Evolutionary conservation across 371 early-diverging fungal genomes (phyloP).

Genomic region (Apophysomyces ossiformis): DNA sequence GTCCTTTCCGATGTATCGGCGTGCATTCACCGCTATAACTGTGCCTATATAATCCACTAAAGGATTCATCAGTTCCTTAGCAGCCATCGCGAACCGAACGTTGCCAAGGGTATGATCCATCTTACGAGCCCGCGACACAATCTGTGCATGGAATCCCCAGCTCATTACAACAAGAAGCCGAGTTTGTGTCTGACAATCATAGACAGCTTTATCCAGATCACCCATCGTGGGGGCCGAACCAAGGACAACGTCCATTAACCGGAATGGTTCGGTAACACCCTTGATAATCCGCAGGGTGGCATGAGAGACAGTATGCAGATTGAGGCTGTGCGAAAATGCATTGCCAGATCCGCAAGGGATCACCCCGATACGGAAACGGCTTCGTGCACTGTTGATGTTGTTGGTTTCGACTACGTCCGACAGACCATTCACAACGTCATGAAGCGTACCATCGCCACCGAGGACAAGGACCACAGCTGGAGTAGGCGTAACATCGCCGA

Average conservation of each 20-base stretch:
- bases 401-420: conserved; percentile 21
- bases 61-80: conserved; percentile 32
- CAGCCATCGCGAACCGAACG: conserved; percentile 45
- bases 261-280: conserved; percentile 33
- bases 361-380: conserved; percentile 34
- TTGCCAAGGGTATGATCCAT: conserved; percentile 48
- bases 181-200: not conserved
- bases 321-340: conserved; percentile 46
- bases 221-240: conserved; percentile 21
- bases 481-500: not conserved
- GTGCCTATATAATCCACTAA: conserved; percentile 44
- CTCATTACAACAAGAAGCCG: conserved; percentile 50
- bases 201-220: conserved; percentile 12
- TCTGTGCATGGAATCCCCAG: conserved; percentile 59
- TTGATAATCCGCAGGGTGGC: conserved; percentile 40
- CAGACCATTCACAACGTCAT: conserved; percentile 52
- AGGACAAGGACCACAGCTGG: conserved; percentile 32
- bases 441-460: conserved; percentile 56
- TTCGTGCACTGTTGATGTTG: not conserved
- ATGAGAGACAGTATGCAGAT: conserved; percentile 33
- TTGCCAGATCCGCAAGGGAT: conserved; percentile 54
- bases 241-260: conserved; percentile 35
- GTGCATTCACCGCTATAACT: conserved; percentile 28
- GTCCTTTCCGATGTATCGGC: conserved; percentile 17
- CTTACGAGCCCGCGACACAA: conserved; percentile 46